A percentile compares a stretch with the other conserved stretches of the same genome.
These are phyloP conservation scores for Buxus sempervirens DNA, from an alignment of 164 flowering plant genomes.

Conservation along the genomic window DNA sequence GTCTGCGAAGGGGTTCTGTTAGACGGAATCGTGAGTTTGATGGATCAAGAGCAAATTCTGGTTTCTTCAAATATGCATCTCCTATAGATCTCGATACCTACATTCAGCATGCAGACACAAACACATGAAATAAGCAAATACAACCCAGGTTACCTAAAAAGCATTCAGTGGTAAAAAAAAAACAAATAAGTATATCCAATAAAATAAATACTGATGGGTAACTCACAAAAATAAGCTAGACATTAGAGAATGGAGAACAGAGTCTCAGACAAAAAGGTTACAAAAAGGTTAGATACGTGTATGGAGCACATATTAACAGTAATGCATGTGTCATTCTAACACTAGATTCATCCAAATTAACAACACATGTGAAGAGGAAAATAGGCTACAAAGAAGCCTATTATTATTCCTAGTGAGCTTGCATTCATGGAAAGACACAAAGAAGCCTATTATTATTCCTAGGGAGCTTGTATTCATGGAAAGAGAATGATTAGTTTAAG, in stretches of 20 bases:
- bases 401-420: too few relatives aligned
- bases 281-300: neutral
- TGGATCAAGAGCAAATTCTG: conserved; percentile 55
- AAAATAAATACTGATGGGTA: too few relatives aligned
- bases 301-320: neutral
- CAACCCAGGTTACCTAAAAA: neutral
- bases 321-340: neutral
- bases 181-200: too few relatives aligned
- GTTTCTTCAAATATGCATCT: conserved; percentile 80
- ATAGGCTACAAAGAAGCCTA: neutral
- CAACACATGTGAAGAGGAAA: too few relatives aligned
- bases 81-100: conserved; percentile 89
- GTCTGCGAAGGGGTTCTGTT: conserved; percentile 50
- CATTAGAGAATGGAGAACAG: neutral
- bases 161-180: too few relatives aligned
- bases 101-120: neutral
- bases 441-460: neutral
- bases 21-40: conserved; percentile 51
- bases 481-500: too few relatives aligned
- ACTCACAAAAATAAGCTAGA: neutral
- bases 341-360: too few relatives aligned
- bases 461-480: too few relatives aligned
- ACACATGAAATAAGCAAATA: neutral
- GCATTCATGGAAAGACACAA: too few relatives aligned
- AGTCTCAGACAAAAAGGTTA: neutral